Percentiles rank a stretch among this genome's conserved stretches.
Conservation (phyloP, 2,329 filamentous ascomycete species). For the Diaporthe amygdali region DNA sequence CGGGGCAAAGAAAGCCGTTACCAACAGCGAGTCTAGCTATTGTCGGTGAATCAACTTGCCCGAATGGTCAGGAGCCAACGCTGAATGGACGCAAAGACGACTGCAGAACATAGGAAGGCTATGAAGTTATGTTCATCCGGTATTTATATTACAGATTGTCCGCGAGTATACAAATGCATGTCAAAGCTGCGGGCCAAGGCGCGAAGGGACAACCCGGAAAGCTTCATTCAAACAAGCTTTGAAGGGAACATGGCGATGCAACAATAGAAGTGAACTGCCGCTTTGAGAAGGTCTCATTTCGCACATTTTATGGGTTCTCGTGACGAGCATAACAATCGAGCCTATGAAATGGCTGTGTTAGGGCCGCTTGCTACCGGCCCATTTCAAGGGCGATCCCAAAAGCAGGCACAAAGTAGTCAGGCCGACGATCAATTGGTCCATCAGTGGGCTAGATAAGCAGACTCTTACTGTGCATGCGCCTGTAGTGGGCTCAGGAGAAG, state of each 20-base stretch:
- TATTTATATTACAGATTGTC: background rate
- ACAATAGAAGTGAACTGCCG: conserved; percentile 16
- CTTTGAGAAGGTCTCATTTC: conserved; percentile 25
- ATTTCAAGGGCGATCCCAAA: background rate
- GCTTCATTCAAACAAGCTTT: conserved; percentile 11
- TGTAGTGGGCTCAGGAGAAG: conserved; percentile 5
- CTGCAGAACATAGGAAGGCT: background rate
- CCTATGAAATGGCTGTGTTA: background rate
- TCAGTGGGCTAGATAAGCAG: conserved; percentile 8
- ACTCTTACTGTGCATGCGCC: background rate
- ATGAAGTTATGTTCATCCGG: background rate
- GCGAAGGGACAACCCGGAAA: conserved; percentile 1
- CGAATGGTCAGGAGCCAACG: background rate
- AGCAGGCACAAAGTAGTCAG: background rate
- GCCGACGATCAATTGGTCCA: background rate
- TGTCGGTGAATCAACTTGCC: background rate
- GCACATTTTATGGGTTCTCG: background rate
- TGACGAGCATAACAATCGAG: background rate
- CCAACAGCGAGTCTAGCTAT: background rate
- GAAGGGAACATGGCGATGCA: background rate
- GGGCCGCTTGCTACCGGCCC: background rate
- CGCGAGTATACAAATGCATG: background rate
- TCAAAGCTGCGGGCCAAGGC: background rate
- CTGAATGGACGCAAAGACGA: background rate
- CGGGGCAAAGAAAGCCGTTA: background rate